A percentile compares a stretch with the other conserved stretches of the same genome.
Conservation (phyloP, 2,329 filamentous ascomycete genomes). For the Apiospora pterosperma region DNA sequence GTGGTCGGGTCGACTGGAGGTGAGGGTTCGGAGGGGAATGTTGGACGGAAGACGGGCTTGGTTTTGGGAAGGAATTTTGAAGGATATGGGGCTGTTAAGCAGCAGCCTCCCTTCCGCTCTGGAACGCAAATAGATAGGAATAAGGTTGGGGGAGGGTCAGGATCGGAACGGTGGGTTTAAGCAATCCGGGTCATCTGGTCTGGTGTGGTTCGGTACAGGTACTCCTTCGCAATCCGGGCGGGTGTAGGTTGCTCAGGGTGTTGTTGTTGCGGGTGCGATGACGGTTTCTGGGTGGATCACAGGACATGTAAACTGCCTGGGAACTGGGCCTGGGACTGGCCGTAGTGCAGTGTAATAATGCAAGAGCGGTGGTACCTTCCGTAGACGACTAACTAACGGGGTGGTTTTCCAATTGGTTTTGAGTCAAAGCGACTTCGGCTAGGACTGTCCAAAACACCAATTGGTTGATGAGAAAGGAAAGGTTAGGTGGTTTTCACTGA, state of each 20-base stretch:
- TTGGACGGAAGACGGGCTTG: conserved; percentile 71
- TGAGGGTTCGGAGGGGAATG: conserved; percentile 80
- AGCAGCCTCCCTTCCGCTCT: conserved; percentile 64
- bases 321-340: neutral
- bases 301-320: neutral
- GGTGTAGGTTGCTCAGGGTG: neutral
- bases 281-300: neutral
- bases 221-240: neutral
- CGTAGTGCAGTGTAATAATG: neutral
- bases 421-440: neutral
- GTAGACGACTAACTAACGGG: neutral
- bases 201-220: neutral
- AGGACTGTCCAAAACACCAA: neutral
- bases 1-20: conserved; percentile 31
- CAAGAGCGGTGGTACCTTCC: neutral
- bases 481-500: neutral
- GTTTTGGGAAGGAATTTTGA: conserved; percentile 81
- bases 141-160: neutral
- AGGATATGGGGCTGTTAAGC: conserved; percentile 69
- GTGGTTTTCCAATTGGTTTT: neutral
- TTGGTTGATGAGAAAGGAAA: neutral
- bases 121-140: neutral
- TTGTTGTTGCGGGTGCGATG: neutral
- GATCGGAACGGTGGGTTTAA: conserved; percentile 1
- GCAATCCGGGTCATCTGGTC: neutral